Base-by-base conservation (phyloP, 176 grass and related monocot genomes). In the Carex scoparia region DNA sequence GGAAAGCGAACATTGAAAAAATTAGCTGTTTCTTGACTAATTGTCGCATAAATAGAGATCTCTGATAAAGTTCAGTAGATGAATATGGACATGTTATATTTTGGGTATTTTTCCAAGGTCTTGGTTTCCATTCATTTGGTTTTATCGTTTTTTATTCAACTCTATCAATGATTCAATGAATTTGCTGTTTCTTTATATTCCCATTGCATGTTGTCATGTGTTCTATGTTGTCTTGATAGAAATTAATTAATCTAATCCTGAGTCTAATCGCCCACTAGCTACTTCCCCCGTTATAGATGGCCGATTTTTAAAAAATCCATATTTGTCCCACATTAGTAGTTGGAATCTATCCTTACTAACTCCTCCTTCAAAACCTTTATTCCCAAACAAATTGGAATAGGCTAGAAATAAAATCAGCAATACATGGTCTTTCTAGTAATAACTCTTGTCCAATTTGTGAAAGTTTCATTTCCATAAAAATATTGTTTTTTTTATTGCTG, bases 131-230 rank as follows among this genome's bases (percentile, higher is more conserved):
- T 55, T 55, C 13, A 27, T 19, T 55, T 55, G 27, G 31, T 75
- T 55, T 55, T 53, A 76, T 15, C 12, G 7, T 76, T 83, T 23
- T 54, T 49, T 69, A 33, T 83, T 83, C 42, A 69, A 53, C 62
- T 49, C 42, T 37, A 42, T 81, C 28, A 81, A 56, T 83, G 81
- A 42, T 23, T 81, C 28, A 81, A 56, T 83, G 81, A 42, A 68
- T 83, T 35, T n/a, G 63, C 42, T 69, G 65, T 69, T 83, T 35
- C 10, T 28, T 32, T 54, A 69, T 83, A 60, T 16, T 53, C 81
- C 62, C 10, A 69, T 28, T 44, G 81, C 44, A 66, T 69, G 62
- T 40, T 86, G 57, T 82, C 91, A 94, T 90, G 89, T 94, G 90
- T 60, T 35, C 84, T 76, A 82, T 55, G 78, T 69, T 83, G 81